These are phyloP conservation scores for Dipodascus albidus DNA, from an alignment of 805 yeast species.

Conservation along the genomic window DNA sequence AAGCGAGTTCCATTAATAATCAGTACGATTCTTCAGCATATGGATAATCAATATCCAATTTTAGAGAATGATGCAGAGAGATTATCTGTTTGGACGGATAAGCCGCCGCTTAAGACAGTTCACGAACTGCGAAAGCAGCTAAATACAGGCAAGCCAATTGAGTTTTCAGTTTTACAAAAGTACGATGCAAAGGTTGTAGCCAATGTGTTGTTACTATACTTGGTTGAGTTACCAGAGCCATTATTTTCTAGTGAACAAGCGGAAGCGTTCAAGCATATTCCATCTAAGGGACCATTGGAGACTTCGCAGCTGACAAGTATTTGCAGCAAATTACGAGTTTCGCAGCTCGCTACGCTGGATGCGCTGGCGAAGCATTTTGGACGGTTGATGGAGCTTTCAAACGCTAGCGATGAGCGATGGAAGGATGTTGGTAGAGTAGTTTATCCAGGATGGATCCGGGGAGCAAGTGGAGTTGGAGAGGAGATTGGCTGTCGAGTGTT, in stretches of 20 bases:
- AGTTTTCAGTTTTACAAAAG: conserved; percentile 24
- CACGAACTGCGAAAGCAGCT: conserved; percentile 50
- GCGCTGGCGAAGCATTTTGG: conserved; percentile 69
- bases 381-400: conserved; percentile 44
- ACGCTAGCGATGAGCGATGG: conserved; percentile 20
- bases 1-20: conserved; percentile 62
- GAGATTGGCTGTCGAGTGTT: neutral
- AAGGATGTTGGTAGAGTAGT: neutral
- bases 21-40: conserved; percentile 47
- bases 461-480: neutral
- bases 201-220: conserved; percentile 56
- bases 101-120: conserved; percentile 47
- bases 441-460: neutral
- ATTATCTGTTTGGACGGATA: conserved; percentile 54
- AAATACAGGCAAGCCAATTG: conserved; percentile 25
- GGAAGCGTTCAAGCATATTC: conserved; percentile 58
- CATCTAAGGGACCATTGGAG: conserved; percentile 36
- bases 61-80: conserved; percentile 58
- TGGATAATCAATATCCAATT: conserved; percentile 59
- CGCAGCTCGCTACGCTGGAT: conserved; percentile 69
- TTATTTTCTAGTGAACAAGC: conserved; percentile 52
- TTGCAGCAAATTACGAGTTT: conserved; percentile 46
- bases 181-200: conserved; percentile 49
- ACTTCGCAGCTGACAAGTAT: conserved; percentile 40
- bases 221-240: conserved; percentile 73